Evolutionary conservation across 306 rosid genomes (phyloP).

Genomic region (Vigna unguiculata): DNA sequence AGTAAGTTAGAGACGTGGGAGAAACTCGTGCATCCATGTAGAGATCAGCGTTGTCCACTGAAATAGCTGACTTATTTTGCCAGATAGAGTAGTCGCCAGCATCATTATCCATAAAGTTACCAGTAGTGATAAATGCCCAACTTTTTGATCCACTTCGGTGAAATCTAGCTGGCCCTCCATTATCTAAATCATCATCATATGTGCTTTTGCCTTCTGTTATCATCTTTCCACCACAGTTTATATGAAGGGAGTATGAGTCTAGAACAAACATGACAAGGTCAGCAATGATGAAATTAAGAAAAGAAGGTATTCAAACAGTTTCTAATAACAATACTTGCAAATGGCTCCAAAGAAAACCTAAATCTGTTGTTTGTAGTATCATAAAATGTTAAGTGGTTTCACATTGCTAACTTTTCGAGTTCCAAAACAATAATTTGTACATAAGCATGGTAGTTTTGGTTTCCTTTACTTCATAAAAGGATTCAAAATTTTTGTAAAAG

Average conservation of each 20-base stretch:
- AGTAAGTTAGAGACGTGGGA: slow-evolving; percentile 68
- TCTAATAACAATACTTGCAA: not conserved
- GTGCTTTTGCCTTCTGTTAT: slow-evolving; percentile 26
- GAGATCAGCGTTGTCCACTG: slow-evolving; percentile 46
- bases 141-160: slow-evolving; percentile 19
- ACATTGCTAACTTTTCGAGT: not conserved
- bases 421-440: not conserved
- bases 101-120: slow-evolving; percentile 39
- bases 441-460: not conserved
- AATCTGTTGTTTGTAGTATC: not conserved
- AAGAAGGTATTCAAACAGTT: not conserved
- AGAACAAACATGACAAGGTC: slow-evolving; percentile 21
- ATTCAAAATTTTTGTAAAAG: slow-evolving; percentile 1
- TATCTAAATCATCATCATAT: slow-evolving; percentile 54
- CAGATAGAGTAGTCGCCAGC: not conserved
- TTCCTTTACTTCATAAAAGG: not conserved
- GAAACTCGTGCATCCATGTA: slow-evolving; percentile 75
- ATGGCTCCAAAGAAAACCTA: slow-evolving; percentile 13
- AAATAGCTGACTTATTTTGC: slow-evolving; percentile 36
- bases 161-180: slow-evolving; percentile 47
- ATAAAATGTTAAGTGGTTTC: not conserved
- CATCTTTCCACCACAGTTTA: slow-evolving; percentile 69
- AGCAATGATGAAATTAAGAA: not conserved
- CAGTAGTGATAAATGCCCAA: slow-evolving; percentile 49
- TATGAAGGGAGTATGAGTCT: slow-evolving; percentile 60